Percentiles rank a stretch among this genome's conserved stretches.
Conservation (phyloP, 768 basidiomycete genomes). For the Lyophyllum decastes region DNA sequence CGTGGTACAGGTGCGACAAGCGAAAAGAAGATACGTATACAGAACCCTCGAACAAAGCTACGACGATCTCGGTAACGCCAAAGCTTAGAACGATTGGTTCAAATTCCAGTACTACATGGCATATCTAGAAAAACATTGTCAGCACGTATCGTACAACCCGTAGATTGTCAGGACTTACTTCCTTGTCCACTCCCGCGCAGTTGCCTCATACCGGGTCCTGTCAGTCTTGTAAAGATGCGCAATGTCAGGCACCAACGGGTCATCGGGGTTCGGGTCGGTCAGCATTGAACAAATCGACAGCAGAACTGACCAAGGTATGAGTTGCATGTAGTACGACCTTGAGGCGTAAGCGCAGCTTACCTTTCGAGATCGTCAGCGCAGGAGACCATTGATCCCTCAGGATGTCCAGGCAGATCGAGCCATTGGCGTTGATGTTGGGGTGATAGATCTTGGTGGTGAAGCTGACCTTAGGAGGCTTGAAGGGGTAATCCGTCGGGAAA, state of each 20-base stretch:
- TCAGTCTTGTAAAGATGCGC: slow-evolving; percentile 99
- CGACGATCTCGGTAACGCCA: slow-evolving; percentile 4
- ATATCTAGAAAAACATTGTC: slow-evolving; percentile 30
- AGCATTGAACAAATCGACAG: slow-evolving; percentile 99
- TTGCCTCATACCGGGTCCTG: slow-evolving; percentile 94
- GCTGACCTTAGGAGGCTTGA: slow-evolving; percentile 99
- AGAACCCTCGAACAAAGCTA: slow-evolving; percentile 18
- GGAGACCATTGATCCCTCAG: slow-evolving; percentile 99
- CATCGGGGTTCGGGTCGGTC: slow-evolving; percentile 99
- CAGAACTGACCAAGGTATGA: slow-evolving; percentile 56
- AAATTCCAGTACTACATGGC: slow-evolving; percentile 49
- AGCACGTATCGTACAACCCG: slow-evolving; percentile 12
- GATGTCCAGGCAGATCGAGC: slow-evolving; percentile 98
- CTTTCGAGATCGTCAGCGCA: slow-evolving; percentile 98
- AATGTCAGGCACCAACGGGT: slow-evolving; percentile 97
- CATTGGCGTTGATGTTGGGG: slow-evolving; percentile 99
- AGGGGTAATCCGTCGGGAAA: slow-evolving; percentile 98
- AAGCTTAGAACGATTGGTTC: slow-evolving; percentile 8
- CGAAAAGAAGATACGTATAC: slow-evolving; percentile 23
- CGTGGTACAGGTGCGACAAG: slow-evolving; percentile 21
- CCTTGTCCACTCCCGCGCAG: slow-evolving; percentile 99
- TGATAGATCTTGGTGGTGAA: slow-evolving; percentile 99
- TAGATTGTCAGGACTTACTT: slow-evolving; percentile 62
- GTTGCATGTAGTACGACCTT: slow-evolving; percentile 1
- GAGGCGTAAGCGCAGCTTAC: slow-evolving; percentile 40